phyloP scores from a whole-genome alignment of 257 asterid species.

The Parsonsia alboflavescens region DNA sequence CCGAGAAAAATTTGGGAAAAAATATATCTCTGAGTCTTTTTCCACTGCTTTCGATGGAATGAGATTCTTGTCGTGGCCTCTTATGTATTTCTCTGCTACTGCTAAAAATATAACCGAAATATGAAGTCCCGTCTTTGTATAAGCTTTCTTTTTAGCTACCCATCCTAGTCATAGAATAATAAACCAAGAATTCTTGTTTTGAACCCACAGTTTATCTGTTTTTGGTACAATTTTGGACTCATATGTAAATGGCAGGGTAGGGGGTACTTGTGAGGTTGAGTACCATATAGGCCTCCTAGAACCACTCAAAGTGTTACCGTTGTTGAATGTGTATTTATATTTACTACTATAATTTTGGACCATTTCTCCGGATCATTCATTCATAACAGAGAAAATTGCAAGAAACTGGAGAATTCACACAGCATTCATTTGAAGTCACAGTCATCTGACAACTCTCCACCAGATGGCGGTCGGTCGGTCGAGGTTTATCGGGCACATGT shows the following conservation, averaged over 20 bases:
- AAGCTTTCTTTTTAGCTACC: too few relatives aligned
- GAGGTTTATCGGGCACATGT: neutral
- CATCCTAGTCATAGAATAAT: too few relatives aligned
- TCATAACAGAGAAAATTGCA: neutral
- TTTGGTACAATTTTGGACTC: too few relatives aligned
- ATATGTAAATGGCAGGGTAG: too few relatives aligned
- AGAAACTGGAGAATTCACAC: neutral
- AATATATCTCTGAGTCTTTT: neutral
- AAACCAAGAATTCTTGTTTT: too few relatives aligned
- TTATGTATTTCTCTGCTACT: neutral
- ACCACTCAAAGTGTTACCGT: neutral
- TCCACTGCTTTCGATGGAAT: neutral
- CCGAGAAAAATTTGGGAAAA: neutral
- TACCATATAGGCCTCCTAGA: neutral
- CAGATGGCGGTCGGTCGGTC: neutral
- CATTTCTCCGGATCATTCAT: neutral
- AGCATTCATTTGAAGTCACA: constrained; percentile 8
- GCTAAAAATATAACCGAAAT: too few relatives aligned
- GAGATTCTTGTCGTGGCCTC: neutral
- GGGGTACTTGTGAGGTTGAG: neutral
- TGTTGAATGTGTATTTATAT: neutral
- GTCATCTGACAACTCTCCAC: constrained; percentile 9
- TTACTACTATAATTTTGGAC: too few relatives aligned
- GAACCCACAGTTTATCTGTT: too few relatives aligned
- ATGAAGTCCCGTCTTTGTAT: neutral